phyloP scores from a whole-genome alignment of 306 rosid genomes.

The Luffa acutangula region DNA sequence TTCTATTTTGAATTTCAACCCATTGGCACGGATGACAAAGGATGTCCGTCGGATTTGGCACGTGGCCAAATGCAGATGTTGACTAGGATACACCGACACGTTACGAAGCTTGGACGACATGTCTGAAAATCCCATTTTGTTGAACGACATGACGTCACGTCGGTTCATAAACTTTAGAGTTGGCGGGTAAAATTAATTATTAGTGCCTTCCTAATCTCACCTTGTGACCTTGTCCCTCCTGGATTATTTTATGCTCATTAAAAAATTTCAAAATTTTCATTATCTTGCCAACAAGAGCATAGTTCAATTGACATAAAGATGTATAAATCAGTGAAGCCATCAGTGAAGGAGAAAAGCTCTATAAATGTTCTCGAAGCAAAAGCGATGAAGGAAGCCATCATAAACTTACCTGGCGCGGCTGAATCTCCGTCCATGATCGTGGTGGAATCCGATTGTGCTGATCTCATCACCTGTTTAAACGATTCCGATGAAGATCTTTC shows the following conservation, averaged over 20 bases:
- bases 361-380: no score
- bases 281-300: no score
- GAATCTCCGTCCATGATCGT: no score
- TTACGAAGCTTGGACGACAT: not conserved
- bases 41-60: not conserved
- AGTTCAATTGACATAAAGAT: no score
- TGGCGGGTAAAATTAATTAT: not conserved
- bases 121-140: not conserved
- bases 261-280: not conserved
- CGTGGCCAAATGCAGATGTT: not conserved
- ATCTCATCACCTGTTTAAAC: no score
- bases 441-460: no score
- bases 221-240: not conserved
- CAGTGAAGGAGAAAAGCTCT: no score
- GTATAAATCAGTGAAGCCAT: no score
- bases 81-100: not conserved
- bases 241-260: not conserved
- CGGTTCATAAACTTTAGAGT: not conserved
- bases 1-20: not conserved
- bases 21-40: not conserved
- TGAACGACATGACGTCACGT: slow-evolving; percentile 5
- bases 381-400: no score
- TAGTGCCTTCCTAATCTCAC: not conserved
- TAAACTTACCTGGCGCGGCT: no score
- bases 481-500: no score